These are phyloP conservation scores for Pyricularia grisea DNA, from an alignment of 2,329 filamentous ascomycete species.

Conservation along the genomic window DNA sequence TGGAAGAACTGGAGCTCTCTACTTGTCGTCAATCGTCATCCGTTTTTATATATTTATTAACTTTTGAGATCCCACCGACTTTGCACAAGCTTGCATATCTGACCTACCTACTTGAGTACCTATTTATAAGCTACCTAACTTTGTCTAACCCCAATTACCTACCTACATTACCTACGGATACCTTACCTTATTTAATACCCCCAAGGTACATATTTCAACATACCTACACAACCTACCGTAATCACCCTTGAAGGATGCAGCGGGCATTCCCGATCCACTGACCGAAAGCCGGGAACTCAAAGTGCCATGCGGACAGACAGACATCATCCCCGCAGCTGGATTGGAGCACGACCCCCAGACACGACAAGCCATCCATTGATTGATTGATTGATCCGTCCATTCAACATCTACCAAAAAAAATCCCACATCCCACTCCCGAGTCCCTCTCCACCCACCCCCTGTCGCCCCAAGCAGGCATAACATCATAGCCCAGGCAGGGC, in stretches of 20 bases:
- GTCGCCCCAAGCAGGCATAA: background rate
- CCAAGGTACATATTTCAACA: too few relatives aligned
- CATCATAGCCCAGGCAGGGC: background rate
- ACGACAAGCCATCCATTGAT: background rate
- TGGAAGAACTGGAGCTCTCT: background rate
- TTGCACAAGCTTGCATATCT: background rate
- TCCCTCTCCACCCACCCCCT: background rate
- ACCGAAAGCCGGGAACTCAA: background rate
- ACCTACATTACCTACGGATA: background rate
- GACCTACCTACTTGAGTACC: too few relatives aligned
- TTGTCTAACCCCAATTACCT: background rate
- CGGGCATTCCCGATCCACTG: background rate
- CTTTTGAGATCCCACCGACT: background rate
- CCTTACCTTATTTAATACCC: background rate
- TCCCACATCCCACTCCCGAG: background rate
- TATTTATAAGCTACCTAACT: background rate
- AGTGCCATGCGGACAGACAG: background rate
- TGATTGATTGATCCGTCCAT: background rate
- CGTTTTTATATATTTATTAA: background rate
- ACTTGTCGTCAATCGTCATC: background rate
- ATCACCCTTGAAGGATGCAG: background rate
- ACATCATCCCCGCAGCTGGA: conserved; percentile 1
- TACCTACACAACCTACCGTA: background rate
- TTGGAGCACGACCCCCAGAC: background rate
- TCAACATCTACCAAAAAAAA: background rate